phyloP scores from a whole-genome alignment of 805 yeast species.

The Cyberlindnera japonica region DNA sequence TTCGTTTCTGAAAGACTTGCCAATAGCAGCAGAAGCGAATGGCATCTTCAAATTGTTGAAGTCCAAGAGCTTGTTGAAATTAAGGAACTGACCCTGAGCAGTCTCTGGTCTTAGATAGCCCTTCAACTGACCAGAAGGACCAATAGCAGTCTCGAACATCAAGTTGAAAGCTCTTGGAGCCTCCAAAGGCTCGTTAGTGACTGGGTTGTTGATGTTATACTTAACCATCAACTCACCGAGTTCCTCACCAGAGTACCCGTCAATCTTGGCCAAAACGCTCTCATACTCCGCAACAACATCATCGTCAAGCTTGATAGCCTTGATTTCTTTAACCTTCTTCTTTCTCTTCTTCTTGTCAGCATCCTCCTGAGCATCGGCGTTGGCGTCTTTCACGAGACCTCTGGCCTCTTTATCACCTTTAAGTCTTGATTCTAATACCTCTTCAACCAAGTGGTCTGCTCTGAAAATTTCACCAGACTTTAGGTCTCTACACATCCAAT shows the following conservation, averaged over 20 bases:
- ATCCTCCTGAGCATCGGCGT: slow-evolving; percentile 58
- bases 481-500: slow-evolving; percentile 97
- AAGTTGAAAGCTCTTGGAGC: slow-evolving; percentile 93
- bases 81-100: slow-evolving; percentile 98
- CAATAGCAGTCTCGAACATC: slow-evolving; percentile 99
- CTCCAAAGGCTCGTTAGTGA: slow-evolving; percentile 78
- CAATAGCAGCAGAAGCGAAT: slow-evolving; percentile 98
- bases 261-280: slow-evolving; percentile 84
- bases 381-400: slow-evolving; percentile 58
- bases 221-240: slow-evolving; percentile 84
- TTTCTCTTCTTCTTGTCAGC: slow-evolving; percentile 89
- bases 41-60: slow-evolving; percentile 97
- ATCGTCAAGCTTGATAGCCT: slow-evolving; percentile 84
- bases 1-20: slow-evolving; percentile 98
- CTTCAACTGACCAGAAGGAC: slow-evolving; percentile 95
- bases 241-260: slow-evolving; percentile 90
- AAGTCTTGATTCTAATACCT: slow-evolving; percentile 91
- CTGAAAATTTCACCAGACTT: slow-evolving; percentile 97
- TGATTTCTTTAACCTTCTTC: slow-evolving; percentile 94
- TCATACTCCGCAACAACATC: slow-evolving; percentile 77
- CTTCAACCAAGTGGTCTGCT: slow-evolving; percentile 98
- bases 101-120: slow-evolving; percentile 98
- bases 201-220: slow-evolving; percentile 87
- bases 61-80: slow-evolving; percentile 89
- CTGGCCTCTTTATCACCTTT: slow-evolving; percentile 98